phyloP scores from a whole-genome alignment of 208 protist species.

The Wallacemonas sp. region DNA sequence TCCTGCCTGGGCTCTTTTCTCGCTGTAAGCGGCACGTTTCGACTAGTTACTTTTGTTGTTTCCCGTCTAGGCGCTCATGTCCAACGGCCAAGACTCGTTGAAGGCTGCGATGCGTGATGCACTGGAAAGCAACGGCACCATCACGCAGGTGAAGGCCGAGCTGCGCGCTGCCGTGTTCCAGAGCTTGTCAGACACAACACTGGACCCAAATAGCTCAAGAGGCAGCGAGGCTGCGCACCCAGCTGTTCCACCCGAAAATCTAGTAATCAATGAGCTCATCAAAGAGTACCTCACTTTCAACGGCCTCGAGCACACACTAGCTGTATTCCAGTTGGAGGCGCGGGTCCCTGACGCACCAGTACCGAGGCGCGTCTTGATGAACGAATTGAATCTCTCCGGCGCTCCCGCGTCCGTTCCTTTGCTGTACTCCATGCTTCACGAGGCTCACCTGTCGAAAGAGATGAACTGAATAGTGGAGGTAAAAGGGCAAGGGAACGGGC shows the following conservation, averaged over 20 bases:
- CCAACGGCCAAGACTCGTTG: conserved; percentile 63
- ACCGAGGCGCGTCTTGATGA: conserved; percentile 64
- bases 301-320: conserved; percentile 85
- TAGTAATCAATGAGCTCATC: conserved; percentile 94
- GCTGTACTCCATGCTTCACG: conserved; percentile 83
- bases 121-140: conserved; percentile 77
- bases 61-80: conserved; percentile 22
- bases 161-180: conserved; percentile 89
- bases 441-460: conserved; percentile 54
- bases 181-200: conserved; percentile 54
- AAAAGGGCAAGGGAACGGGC: no score
- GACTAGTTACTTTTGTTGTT: background rate
- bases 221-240: conserved; percentile 20
- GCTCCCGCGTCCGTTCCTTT: conserved; percentile 70
- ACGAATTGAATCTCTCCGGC: conserved; percentile 70
- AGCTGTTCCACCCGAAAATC: conserved; percentile 85
- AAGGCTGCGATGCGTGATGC: conserved; percentile 85
- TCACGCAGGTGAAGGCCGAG: conserved; percentile 87
- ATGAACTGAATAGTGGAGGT: conserved; percentile 12
- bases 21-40: background rate
- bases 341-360: conserved; percentile 43
- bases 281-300: conserved; percentile 93
- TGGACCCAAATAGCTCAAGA: conserved; percentile 2
- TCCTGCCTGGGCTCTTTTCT: conserved; percentile 1
- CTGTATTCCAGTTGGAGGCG: conserved; percentile 85